Conservation (phyloP, 2,329 filamentous ascomycete genomes). For the Sclerotinia minor region DNA sequence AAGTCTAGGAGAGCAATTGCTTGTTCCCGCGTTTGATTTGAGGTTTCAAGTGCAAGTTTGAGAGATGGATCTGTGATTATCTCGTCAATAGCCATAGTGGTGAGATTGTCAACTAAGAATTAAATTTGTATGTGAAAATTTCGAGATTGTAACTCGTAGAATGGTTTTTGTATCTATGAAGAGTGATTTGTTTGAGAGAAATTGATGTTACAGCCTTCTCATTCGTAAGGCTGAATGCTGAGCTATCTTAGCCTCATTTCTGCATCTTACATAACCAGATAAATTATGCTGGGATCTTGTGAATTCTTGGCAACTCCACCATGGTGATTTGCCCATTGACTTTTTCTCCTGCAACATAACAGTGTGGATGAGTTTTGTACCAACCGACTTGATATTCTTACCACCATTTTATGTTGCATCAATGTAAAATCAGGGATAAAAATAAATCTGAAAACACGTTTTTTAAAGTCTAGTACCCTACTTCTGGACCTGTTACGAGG, state of each 20-base stretch:
- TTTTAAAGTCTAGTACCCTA: too few species aligned
- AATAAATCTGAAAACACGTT: background rate
- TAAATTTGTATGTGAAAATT: background rate
- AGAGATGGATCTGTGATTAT: slow-evolving; percentile 67
- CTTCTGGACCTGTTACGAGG: too few species aligned
- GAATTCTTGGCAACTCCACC: background rate
- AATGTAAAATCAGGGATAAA: too few species aligned
- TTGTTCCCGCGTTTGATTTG: slow-evolving; percentile 71
- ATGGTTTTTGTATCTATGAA: background rate
- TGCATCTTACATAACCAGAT: background rate
- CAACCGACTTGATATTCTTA: too few species aligned
- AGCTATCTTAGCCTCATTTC: slow-evolving; percentile 3
- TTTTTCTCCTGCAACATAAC: background rate
- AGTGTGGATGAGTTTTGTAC: background rate
- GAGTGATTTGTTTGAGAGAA: slow-evolving; percentile 12
- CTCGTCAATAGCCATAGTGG: slow-evolving; percentile 53
- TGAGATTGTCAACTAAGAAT: background rate
- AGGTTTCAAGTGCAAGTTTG: slow-evolving; percentile 67
- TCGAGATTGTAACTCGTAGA: background rate
- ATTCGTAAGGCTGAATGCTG: slow-evolving; percentile 15
- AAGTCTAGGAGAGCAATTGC: slow-evolving; percentile 67
- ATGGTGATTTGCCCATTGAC: background rate
- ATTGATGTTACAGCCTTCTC: background rate
- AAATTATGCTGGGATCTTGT: background rate
- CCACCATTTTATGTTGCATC: background rate